Evolutionary conservation across 176 grass and related monocot species (phyloP), one percentile per base, ranked within the genome.

Genomic region (Cymbopogon citratus): DNA sequence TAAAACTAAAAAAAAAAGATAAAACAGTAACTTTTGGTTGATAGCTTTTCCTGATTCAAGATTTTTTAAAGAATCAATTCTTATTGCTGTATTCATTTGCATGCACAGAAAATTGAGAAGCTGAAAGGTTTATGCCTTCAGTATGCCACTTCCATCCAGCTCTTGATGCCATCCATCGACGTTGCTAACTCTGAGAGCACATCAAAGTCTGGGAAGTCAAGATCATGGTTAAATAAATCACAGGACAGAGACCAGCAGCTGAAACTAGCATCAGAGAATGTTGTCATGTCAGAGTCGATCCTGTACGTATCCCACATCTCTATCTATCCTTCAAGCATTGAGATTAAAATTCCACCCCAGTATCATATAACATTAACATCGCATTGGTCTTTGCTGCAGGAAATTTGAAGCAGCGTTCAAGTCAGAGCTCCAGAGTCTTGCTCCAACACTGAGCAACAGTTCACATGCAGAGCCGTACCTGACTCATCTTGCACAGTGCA

Each of bases 361-460:
- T 29, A 41, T 84, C 12, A 26, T 34, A 81, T 51, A 51, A 19
- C 15, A 18, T 49, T n/a, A n/a, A n/a, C 73, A 45, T 54, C 41
- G 26, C 34, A 24, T 83, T 79, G 61, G 34, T 65, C 82, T 66
- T 64, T 83, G 21, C 46, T 52, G 69, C 88, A 98, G 95, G 86
- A 98, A 93, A 91, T 98, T 90, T 16, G 95, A 93, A 41, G 85
- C 89, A 51, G 92, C 91, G 63, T 98, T 98, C 70, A 93, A 98
- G 81, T 87, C 52, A 10, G 95, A 98, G 86, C 89, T 93, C 52
- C 95, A 98, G 36, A 93, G 92, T 73, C 87, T 98, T 18, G 46
- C 74, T 33, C 87, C 88, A 67, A 91, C 91, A 14, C 68, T 94
- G 61, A 94, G 84, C 41, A 91, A 79, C 66, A 98, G 85, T 77